Evolutionary conservation across 768 basidiomycete species (phyloP).

Genomic region (Suillus subaureus): DNA sequence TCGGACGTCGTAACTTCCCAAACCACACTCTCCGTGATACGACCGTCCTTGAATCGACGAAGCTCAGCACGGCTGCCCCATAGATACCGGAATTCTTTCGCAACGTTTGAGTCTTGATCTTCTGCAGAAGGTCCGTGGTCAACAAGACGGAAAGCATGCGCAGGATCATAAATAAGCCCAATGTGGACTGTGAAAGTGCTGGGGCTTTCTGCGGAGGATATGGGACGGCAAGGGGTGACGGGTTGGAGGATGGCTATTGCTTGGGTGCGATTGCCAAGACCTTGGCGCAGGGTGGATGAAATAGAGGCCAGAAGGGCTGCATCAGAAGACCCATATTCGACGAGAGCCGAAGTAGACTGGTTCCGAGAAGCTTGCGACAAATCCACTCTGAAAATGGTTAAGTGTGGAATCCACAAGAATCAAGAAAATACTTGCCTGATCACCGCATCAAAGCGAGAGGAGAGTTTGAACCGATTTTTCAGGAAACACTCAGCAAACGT

Average conservation of each 20-base stretch:
- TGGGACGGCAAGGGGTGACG: constrained; percentile 44
- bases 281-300: constrained; percentile 53
- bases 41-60: constrained; percentile 93
- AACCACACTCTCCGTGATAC: constrained; percentile 91
- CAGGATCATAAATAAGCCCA: constrained; percentile 74
- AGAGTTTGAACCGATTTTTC: constrained; percentile 63
- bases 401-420: constrained; percentile 1
- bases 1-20: constrained; percentile 88
- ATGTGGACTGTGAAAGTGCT: constrained; percentile 57
- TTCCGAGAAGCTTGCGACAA: constrained; percentile 42
- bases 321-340: constrained; percentile 61
- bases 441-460: constrained; percentile 73
- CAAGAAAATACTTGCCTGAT: constrained; percentile 48
- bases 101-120: constrained; percentile 51
- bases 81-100: constrained; percentile 71
- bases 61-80: constrained; percentile 95
- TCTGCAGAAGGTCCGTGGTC: constrained; percentile 89
- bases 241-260: constrained; percentile 64
- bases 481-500: constrained; percentile 75
- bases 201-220: constrained; percentile 58
- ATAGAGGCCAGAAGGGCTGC: constrained; percentile 59
- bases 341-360: constrained; percentile 40
- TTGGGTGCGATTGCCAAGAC: constrained; percentile 72
- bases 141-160: constrained; percentile 80
- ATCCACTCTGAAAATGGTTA: constrained; percentile 47